phyloP scores from a whole-genome alignment of 371 early-diverging fungal genomes.

The Mortierella sp. region DNA sequence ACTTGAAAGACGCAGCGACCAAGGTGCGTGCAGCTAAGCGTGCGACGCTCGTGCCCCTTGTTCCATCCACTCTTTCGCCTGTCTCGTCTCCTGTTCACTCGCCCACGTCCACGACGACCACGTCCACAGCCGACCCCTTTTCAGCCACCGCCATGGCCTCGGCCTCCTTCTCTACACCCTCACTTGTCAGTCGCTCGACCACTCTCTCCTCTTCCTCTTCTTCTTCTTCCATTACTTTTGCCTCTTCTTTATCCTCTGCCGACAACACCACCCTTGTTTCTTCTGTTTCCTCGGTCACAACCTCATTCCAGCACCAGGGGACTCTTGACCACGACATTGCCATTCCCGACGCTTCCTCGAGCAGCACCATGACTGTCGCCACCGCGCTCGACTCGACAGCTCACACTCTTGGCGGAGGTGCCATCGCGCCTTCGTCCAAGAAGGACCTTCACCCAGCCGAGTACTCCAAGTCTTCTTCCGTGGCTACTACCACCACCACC shows the following conservation, averaged over 20 bases:
- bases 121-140: conserved; percentile 14
- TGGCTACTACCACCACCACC: not conserved
- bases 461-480: not conserved
- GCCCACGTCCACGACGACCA: conserved; percentile 5
- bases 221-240: not conserved
- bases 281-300: not conserved
- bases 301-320: conserved; percentile 13
- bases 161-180: conserved; percentile 3
- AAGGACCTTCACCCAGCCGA: conserved; percentile 2
- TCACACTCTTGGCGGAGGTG: not conserved
- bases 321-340: not conserved
- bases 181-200: conserved; percentile 8
- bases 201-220: conserved; percentile 21
- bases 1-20: not conserved
- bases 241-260: too few relatives aligned
- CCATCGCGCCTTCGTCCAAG: not conserved
- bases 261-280: too few relatives aligned
- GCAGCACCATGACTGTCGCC: not conserved
- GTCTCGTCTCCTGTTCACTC: conserved; percentile 14
- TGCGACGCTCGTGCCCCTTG: conserved; percentile 17
- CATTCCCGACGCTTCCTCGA: not conserved
- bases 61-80: conserved; percentile 21
- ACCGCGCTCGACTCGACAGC: not conserved
- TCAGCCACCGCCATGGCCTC: conserved; percentile 13
- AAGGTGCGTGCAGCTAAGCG: conserved; percentile 4